Conservation (phyloP, 2,329 filamentous ascomycete species). For the Beauveria australis region DNA sequence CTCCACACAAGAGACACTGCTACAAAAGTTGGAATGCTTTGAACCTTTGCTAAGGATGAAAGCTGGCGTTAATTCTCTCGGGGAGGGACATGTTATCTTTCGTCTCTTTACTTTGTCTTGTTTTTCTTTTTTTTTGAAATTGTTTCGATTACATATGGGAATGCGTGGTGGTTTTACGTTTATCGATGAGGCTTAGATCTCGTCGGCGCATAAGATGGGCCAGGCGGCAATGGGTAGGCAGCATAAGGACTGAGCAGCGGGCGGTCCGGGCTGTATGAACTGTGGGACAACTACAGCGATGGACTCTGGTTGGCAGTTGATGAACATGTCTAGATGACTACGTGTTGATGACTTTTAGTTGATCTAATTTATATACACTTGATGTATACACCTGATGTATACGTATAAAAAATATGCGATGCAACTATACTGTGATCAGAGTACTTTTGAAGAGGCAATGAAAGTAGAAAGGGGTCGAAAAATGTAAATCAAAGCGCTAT, state of each 20-base stretch:
- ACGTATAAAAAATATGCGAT: background rate
- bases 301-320: slow-evolving; percentile 13
- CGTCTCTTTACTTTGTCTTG: background rate
- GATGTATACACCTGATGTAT: background rate
- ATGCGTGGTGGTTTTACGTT: background rate
- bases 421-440: background rate
- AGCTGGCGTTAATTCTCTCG: slow-evolving; percentile 10
- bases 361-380: background rate
- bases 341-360: background rate
- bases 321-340: slow-evolving; percentile 2
- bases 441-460: too few relatives aligned
- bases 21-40: slow-evolving; percentile 3
- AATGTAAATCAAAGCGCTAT: too few relatives aligned
- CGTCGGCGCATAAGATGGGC: background rate
- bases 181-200: background rate
- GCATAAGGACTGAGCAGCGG: slow-evolving; percentile 7
- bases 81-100: background rate
- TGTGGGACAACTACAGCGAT: slow-evolving; percentile 14
- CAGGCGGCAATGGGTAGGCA: background rate
- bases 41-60: background rate
- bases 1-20: background rate
- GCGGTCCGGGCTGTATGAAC: slow-evolving; percentile 2
- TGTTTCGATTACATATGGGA: background rate
- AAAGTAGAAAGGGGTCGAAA: too few relatives aligned
- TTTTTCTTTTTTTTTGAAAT: background rate